Evolutionary conservation across 768 basidiomycete genomes (phyloP), one percentile per base, ranked within the genome.

Genomic region (Leccinum pellstonianum): DNA sequence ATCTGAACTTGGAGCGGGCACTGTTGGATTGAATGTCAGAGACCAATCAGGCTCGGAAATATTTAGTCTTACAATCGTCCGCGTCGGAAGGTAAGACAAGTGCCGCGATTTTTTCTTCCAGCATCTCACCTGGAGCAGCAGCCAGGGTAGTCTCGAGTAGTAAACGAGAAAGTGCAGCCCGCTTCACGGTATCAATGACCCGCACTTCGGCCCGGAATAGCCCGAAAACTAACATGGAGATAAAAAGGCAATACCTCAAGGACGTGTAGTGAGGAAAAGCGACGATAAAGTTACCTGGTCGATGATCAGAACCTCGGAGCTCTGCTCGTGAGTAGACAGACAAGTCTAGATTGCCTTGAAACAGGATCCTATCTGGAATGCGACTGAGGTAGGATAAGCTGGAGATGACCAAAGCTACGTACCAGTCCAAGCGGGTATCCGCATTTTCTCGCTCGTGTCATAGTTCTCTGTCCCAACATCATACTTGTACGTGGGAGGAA

Each of bases 361-460:
- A 95, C 59, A 99, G 71, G 8, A 99, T 86, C n/a, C 97, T 91
- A 78, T 99, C 97, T 94, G 68, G n/a, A 41, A 56, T 7, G 17
- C 35, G 52, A 54, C 48, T 72, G 57, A 60, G 61, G 43, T 4
- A 4, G 23, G 27, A 21, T 49, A 2, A 33, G 10, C 52, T 25
- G 43, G 19, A 21, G 41, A 29, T 57, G 37, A 15, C 29, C n/a
- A 31, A 41, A 55, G 41, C 5, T 31, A 31, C 82, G 60, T 57
- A 94, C 94, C 94, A 66, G 96, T 98, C 95, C 95, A 98, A 17
- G 96, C 93, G 5, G 97, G 97, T 69, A 97, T 89, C 25, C 97
- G 84, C 83, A 88, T 85, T 78, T 98, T 99, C 75, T 98, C 97
- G 70, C 93, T 91, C 14, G 93, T 90, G 72, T 99, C 97, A 71